Evolutionary conservation across 768 basidiomycete genomes (phyloP).

Genomic region (Plicaturopsis crispa): DNA sequence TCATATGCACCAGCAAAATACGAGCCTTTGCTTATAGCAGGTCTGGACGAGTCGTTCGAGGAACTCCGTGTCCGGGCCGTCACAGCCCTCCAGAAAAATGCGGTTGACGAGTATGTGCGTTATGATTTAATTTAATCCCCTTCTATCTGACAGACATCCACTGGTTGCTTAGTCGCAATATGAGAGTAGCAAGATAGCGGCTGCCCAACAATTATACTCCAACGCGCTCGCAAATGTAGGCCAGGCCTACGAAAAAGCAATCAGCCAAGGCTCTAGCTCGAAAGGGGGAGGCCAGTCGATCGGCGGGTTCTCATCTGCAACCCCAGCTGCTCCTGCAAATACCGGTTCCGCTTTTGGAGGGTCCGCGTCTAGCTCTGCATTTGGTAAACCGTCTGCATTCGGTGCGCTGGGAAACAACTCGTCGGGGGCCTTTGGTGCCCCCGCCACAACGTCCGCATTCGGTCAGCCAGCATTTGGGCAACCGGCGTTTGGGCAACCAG

Average conservation of each 20-base stretch:
- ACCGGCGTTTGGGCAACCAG: conserved; percentile 17
- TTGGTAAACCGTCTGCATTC: conserved; percentile 15
- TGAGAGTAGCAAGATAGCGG: conserved; percentile 46
- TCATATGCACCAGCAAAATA: conserved; percentile 73
- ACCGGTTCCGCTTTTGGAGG: conserved; percentile 21
- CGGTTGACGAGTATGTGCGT: conserved; percentile 62
- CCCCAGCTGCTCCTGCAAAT: conserved; percentile 23
- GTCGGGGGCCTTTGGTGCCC: conserved; percentile 4
- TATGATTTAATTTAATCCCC: background rate
- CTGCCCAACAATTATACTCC: conserved; percentile 42
- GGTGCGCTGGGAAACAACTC: conserved; percentile 3
- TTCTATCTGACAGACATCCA: background rate
- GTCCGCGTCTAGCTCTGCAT: conserved; percentile 12
- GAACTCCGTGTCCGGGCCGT: conserved; percentile 68
- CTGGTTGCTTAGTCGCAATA: conserved; percentile 37
- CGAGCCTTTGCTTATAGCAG: conserved; percentile 58
- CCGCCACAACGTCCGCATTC: conserved; percentile 24
- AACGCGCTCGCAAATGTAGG: conserved; percentile 41
- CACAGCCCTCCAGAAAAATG: conserved; percentile 45
- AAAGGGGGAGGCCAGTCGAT: conserved; percentile 7
- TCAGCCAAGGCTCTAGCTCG: conserved; percentile 9
- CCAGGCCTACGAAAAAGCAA: conserved; percentile 42
- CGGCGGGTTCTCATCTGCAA: conserved; percentile 1
- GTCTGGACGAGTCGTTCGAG: conserved; percentile 69
- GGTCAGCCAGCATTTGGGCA: conserved; percentile 26